Conservation (phyloP, 2,329 filamentous ascomycete genomes). For the Aspergillus ochraceus region DNA sequence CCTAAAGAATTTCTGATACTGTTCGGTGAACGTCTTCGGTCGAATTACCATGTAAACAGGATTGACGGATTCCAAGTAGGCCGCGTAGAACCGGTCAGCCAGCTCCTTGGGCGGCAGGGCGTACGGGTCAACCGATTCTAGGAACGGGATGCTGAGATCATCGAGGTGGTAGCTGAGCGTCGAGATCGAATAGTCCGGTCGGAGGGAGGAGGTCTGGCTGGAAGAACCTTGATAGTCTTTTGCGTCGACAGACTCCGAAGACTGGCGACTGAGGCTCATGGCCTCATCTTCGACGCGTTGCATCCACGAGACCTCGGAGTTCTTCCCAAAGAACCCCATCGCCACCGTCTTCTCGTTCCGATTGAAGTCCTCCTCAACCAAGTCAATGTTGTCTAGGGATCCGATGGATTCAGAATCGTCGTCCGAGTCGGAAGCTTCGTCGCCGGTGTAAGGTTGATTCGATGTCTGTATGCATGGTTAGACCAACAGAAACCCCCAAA, state of each 20-base stretch:
- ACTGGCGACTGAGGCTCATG: constrained; percentile 18
- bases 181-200: constrained; percentile 21
- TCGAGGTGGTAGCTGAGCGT: constrained; percentile 42
- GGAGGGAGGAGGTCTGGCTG: background rate
- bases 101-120: constrained; percentile 36
- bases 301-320: constrained; percentile 46
- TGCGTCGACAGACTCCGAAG: constrained; percentile 2
- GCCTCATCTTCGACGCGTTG: constrained; percentile 36
- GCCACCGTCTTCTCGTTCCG: constrained; percentile 35
- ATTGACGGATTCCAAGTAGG: constrained; percentile 42
- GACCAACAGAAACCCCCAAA: background rate
- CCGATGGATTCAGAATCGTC: constrained; percentile 30
- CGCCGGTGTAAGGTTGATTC: constrained; percentile 1
- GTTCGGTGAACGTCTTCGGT: constrained; percentile 36
- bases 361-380: constrained; percentile 44
- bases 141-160: constrained; percentile 36
- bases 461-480: background rate
- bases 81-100: constrained; percentile 40
- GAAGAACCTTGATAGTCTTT: background rate
- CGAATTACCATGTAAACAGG: constrained; percentile 42
- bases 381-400: constrained; percentile 43
- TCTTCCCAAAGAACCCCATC: constrained; percentile 45
- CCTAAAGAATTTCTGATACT: constrained; percentile 38
- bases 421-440: constrained; percentile 19
- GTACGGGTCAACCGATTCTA: constrained; percentile 37